Conservation (phyloP, 306 rosid genomes). For the Geum urbanum region DNA sequence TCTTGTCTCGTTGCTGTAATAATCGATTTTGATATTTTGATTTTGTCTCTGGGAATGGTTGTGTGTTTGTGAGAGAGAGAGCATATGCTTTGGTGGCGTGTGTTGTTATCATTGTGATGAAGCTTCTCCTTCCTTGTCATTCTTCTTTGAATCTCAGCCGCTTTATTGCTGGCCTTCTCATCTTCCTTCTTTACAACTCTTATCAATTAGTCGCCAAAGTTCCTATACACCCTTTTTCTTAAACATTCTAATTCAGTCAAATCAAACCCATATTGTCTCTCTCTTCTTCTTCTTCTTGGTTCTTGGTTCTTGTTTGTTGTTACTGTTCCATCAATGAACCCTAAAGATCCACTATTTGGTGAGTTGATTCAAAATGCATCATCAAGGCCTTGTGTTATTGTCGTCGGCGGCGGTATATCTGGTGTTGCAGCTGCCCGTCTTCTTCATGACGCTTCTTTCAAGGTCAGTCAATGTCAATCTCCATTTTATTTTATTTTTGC, state of each 20-base stretch:
- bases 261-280: not conserved
- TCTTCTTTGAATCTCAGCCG: constrained; percentile 25
- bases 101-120: constrained; percentile 20
- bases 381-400: constrained; percentile 59
- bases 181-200: constrained; percentile 17
- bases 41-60: not conserved
- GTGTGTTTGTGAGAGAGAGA: not conserved
- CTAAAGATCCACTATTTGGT: constrained; percentile 8
- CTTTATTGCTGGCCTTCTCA: constrained; percentile 21
- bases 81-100: constrained; percentile 11
- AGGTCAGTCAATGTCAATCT: constrained; percentile 29
- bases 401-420: constrained; percentile 86
- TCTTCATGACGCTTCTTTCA: constrained; percentile 70
- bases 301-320: not conserved
- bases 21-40: not conserved
- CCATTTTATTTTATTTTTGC: not conserved
- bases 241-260: not conserved
- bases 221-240: constrained; percentile 21
- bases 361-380: constrained; percentile 1
- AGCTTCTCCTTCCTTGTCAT: constrained; percentile 14
- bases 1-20: not conserved
- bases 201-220: constrained; percentile 19
- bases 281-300: too few species aligned
- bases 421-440: constrained; percentile 76
- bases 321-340: constrained; percentile 15